Conservation (phyloP, 306 rosid species). For the Lathyrus aphaca region DNA sequence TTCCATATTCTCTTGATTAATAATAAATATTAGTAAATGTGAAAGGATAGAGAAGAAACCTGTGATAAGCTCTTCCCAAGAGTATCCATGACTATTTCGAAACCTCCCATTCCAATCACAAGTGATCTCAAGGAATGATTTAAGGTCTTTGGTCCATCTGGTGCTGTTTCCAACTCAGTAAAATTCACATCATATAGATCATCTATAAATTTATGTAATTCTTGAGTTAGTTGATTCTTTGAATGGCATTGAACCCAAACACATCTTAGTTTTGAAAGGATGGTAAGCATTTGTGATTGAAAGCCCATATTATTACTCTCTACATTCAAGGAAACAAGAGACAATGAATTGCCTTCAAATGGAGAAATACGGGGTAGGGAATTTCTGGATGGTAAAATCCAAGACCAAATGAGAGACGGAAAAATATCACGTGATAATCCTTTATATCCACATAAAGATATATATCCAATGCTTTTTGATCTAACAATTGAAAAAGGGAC, state of each 20-base stretch:
- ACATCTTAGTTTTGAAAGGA: slow-evolving; percentile 9
- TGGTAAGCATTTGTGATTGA: neutral
- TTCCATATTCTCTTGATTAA: neutral
- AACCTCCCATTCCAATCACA: no score
- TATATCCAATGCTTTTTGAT: slow-evolving; percentile 28
- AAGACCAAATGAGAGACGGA: slow-evolving; percentile 43
- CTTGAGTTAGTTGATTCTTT: no score
- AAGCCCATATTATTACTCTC: neutral
- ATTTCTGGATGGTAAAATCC: slow-evolving; percentile 32
- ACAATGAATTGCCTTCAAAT: neutral
- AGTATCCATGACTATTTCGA: no score
- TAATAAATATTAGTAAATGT: neutral
- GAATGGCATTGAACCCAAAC: no score
- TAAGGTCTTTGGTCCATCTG: no score
- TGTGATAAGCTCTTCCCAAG: no score
- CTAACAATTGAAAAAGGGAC: slow-evolving; percentile 31
- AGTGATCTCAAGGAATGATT: no score
- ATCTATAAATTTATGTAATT: no score
- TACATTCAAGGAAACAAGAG: neutral
- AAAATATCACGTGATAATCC: slow-evolving; percentile 28
- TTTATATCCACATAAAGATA: slow-evolving; percentile 45
- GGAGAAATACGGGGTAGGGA: neutral
- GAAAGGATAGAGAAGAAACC: no score
- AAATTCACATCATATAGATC: no score
- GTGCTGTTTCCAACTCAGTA: no score